Evolutionary conservation across 495 filamentous ascomycete genomes (phyloP).

Genomic region (Immersiella caudata): DNA sequence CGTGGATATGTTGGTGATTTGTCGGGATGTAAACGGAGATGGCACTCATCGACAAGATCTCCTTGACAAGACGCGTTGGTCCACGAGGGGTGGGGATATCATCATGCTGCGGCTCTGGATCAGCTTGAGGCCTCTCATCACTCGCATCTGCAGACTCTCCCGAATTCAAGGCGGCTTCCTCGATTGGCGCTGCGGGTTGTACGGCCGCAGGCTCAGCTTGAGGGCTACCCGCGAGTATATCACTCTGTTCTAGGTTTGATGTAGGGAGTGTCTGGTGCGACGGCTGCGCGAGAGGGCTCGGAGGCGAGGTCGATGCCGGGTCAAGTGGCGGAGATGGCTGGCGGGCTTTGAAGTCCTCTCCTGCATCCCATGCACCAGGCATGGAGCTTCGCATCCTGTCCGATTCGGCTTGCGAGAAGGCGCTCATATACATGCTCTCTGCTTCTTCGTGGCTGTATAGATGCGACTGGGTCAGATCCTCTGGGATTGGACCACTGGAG

Average conservation of each 20-base stretch:
- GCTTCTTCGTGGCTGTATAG: slow-evolving; percentile 90
- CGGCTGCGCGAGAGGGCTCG: background rate
- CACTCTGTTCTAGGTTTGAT: background rate
- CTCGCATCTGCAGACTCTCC: background rate
- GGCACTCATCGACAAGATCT: slow-evolving; percentile 45
- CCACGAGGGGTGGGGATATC: slow-evolving; percentile 49
- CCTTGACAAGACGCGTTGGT: slow-evolving; percentile 51
- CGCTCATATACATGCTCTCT: slow-evolving; percentile 90
- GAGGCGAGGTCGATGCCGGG: background rate
- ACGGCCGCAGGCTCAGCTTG: background rate
- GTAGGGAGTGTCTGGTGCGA: background rate
- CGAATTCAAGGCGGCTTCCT: background rate
- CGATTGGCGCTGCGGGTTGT: background rate
- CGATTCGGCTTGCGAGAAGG: slow-evolving; percentile 48
- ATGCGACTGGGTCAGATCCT: slow-evolving; percentile 70
- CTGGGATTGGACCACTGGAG: slow-evolving; percentile 26
- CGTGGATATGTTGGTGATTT: slow-evolving; percentile 40
- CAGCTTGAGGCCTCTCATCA: slow-evolving; percentile 5
- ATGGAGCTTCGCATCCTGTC: slow-evolving; percentile 51
- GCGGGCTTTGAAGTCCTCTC: slow-evolving; percentile 7
- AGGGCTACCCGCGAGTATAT: background rate
- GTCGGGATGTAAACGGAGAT: slow-evolving; percentile 52
- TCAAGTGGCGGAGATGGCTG: slow-evolving; percentile 13
- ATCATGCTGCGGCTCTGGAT: slow-evolving; percentile 33
- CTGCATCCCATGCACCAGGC: slow-evolving; percentile 64